Conservation (phyloP, 148 eudicot genomes). For the Rhododendron ovatum region DNA sequence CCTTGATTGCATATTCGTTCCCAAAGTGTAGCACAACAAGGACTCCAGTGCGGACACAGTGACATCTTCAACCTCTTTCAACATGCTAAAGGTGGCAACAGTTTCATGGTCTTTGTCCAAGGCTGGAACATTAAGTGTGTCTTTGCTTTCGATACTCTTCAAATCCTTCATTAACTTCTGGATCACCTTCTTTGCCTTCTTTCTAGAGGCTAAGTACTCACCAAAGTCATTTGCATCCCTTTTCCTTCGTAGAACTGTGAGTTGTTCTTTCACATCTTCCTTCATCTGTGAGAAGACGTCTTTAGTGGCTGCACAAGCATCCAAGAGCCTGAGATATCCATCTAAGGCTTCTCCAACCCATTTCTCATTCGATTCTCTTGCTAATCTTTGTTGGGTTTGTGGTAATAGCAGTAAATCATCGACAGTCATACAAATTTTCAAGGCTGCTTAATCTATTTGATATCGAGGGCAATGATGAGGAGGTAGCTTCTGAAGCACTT, state of each 20-base stretch:
- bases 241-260: slow-evolving; percentile 17
- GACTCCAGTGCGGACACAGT: slow-evolving; percentile 16
- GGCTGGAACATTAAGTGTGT: background rate
- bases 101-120: slow-evolving; percentile 5
- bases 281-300: background rate
- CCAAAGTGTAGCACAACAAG: slow-evolving; percentile 9
- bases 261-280: slow-evolving; percentile 16
- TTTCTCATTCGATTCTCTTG: background rate
- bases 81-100: background rate
- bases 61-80: slow-evolving; percentile 17
- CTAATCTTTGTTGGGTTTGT: slow-evolving; percentile 11
- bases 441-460: slow-evolving; percentile 20
- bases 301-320: slow-evolving; percentile 16
- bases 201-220: slow-evolving; percentile 16
- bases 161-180: slow-evolving; percentile 8
- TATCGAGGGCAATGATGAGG: slow-evolving; percentile 35
- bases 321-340: slow-evolving; percentile 29
- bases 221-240: background rate
- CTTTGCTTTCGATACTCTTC: background rate
- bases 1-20: slow-evolving; percentile 9
- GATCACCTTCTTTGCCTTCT: slow-evolving; percentile 11
- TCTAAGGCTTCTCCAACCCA: slow-evolving; percentile 22
- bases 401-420: slow-evolving; percentile 33
- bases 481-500: slow-evolving; percentile 29
- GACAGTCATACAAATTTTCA: slow-evolving; percentile 20